phyloP scores from a whole-genome alignment of 2,329 filamentous ascomycete genomes.

The Colletotrichum kahawae region DNA sequence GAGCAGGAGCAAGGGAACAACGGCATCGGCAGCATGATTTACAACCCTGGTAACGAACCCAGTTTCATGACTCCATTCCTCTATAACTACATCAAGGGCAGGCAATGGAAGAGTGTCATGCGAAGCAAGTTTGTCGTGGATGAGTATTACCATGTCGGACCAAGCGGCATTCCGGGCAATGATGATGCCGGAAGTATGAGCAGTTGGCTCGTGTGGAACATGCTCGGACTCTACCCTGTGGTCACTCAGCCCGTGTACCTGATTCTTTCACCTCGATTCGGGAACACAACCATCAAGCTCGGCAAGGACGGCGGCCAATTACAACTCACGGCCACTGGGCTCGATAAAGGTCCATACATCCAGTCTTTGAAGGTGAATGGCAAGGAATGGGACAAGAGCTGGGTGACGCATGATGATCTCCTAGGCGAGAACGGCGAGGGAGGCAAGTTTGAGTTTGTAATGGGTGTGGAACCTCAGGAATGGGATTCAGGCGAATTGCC shows the following conservation, averaged over 20 bases:
- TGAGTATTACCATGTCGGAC: slow-evolving; percentile 50
- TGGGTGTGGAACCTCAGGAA: slow-evolving; percentile 32
- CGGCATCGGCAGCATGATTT: slow-evolving; percentile 49
- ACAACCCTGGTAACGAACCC: slow-evolving; percentile 62
- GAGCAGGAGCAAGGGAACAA: slow-evolving; percentile 52
- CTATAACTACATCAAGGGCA: slow-evolving; percentile 57
- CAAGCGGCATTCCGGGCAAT: slow-evolving; percentile 59
- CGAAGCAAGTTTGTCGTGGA: slow-evolving; percentile 54
- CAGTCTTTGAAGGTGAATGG: slow-evolving; percentile 60
- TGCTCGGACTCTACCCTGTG: slow-evolving; percentile 60
- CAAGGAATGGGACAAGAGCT: slow-evolving; percentile 54
- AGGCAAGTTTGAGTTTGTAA: slow-evolving; percentile 51
- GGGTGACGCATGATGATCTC: slow-evolving; percentile 58
- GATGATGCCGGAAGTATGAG: slow-evolving; percentile 65
- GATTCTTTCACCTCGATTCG: slow-evolving; percentile 55
- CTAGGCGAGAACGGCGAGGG: slow-evolving; percentile 40
- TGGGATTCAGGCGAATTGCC: slow-evolving; percentile 56
- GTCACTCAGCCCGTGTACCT: slow-evolving; percentile 62
- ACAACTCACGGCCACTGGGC: slow-evolving; percentile 48
- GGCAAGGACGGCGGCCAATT: slow-evolving; percentile 42
- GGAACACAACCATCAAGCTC: slow-evolving; percentile 51
- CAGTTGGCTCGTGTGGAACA: slow-evolving; percentile 60
- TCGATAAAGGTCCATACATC: slow-evolving; percentile 54
- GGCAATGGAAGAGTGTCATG: slow-evolving; percentile 56
- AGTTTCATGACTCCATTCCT: slow-evolving; percentile 60